Conservation (phyloP, 2,329 filamentous ascomycete species). For the Penicillium sp. region DNA sequence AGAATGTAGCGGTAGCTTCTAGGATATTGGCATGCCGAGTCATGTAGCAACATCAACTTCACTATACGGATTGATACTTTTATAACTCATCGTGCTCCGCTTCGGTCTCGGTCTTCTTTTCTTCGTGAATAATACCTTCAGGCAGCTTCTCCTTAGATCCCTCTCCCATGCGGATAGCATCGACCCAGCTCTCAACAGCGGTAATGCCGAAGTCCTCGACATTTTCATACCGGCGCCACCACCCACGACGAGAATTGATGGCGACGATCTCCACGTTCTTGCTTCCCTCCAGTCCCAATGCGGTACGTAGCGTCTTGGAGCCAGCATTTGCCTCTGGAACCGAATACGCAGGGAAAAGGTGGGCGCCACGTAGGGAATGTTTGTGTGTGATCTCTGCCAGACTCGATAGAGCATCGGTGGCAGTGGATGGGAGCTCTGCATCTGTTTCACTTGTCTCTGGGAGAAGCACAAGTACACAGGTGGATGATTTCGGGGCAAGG, state of each 20-base stretch:
- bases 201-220: constrained; percentile 57
- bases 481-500: constrained; percentile 74
- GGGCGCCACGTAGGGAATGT: constrained; percentile 67
- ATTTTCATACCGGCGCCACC: constrained; percentile 76
- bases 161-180: constrained; percentile 88
- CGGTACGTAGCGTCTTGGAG: constrained; percentile 58
- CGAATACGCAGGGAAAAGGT: constrained; percentile 82
- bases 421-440: constrained; percentile 48
- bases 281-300: constrained; percentile 63
- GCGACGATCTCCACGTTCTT: constrained; percentile 72
- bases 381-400: constrained; percentile 78
- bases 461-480: constrained; percentile 79
- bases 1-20: too few relatives aligned
- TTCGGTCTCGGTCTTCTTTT: constrained; percentile 38
- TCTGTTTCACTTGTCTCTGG: constrained; percentile 58
- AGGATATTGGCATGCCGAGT: neutral
- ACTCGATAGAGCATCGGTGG: constrained; percentile 61
- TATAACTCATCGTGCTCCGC: constrained; percentile 52
- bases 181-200: constrained; percentile 82
- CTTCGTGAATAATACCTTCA: constrained; percentile 57
- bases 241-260: constrained; percentile 80
- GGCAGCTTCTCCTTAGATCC: constrained; percentile 77
- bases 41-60: neutral
- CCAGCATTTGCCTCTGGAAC: constrained; percentile 67
- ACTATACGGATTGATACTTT: constrained; percentile 3